Base-by-base conservation (phyloP, 2,329 filamentous ascomycete species). In the Fusarium bulbicola region DNA sequence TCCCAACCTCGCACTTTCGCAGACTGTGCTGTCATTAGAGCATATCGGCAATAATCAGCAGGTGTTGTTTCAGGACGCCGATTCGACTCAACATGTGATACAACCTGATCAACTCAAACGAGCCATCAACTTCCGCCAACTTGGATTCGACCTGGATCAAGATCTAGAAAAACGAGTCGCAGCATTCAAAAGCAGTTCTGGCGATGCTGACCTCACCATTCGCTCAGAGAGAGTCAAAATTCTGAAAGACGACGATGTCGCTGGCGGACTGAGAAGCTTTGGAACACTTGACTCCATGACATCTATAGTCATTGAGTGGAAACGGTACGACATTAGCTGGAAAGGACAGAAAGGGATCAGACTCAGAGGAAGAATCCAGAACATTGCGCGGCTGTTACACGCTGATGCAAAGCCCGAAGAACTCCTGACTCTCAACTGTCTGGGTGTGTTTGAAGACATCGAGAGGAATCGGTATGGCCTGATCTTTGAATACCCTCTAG, bases 321-420 rank as follows among this genome's bases (percentile, higher is more conserved):
- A 63, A 5, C 18, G 42, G 11, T 59, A 63, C 1, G 59, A 59
- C 32, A 12, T 63, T 30, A 59, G 11, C n/a, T 63, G 59, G 59
- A 59, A 59, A 34, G 53, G 59, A 3, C 53, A 63, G 15, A 63
- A 63, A 16, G 59, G 59, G 0, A 63, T 63, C 18, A 39, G 59
- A 7, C 32, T 63, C 2, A 59, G 53, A 40, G 59, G 59, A 8
- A 63, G 59, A 12, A 40, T 63, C 6, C 34, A 63, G 20, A 64
- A 64, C 5, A 64, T 64, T n/a, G 56, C 61, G 4, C 32, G 61
- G 6, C 61, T 64, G 6, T n/a, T 64, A 10, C 56, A 61, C 26
- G 30, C 39, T 10, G 37, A 64, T 20, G 34, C 37, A 5, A 64
- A 64, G 9, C 56, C 61, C 1, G 56, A 61, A 13, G 61, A 64